A percentile compares a stretch with the other conserved stretches of the same genome.
Evolutionary conservation across 1,284 basidiomycete species (phyloP).

Genomic region (Coniferiporia weirii): DNA sequence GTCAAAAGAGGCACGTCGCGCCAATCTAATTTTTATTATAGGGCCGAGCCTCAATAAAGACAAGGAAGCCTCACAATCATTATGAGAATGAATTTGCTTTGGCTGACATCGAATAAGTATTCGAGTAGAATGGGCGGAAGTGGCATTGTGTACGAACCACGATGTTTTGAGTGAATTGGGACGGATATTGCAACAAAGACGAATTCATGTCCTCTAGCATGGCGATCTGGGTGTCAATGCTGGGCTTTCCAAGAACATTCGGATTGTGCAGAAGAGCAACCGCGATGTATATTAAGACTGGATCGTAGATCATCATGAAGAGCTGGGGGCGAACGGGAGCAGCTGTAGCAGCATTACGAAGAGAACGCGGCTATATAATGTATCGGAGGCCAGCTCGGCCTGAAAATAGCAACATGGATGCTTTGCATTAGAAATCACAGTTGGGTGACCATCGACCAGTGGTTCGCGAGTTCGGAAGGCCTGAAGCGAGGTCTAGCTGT

Average conservation of each 20-base stretch:
- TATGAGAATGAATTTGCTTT: slow-evolving; percentile 50
- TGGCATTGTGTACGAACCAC: slow-evolving; percentile 22
- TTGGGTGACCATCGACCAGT: too few relatives aligned
- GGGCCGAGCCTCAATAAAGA: neutral
- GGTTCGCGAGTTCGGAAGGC: too few relatives aligned
- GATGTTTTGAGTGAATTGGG: slow-evolving; percentile 46
- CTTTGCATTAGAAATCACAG: too few relatives aligned
- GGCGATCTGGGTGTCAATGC: slow-evolving; percentile 35
- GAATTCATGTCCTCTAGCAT: slow-evolving; percentile 38
- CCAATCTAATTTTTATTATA: slow-evolving; percentile 36
- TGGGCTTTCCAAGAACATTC: slow-evolving; percentile 22
- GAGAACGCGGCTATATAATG: neutral
- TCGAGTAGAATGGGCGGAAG: neutral
- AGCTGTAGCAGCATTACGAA: neutral
- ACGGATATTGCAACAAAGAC: slow-evolving; percentile 41
- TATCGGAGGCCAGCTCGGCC: too few relatives aligned
- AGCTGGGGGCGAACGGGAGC: neutral
- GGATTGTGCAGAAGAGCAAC: slow-evolving; percentile 6
- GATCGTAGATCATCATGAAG: slow-evolving; percentile 1
- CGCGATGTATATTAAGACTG: neutral
- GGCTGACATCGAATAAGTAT: slow-evolving; percentile 24
- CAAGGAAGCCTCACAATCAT: slow-evolving; percentile 39
- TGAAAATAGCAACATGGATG: too few relatives aligned
- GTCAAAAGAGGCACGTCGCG: slow-evolving; percentile 46
- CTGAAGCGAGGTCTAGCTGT: too few relatives aligned